These are phyloP conservation scores for Torrubiellomyces zombiae DNA, from an alignment of 2,329 filamentous ascomycete genomes.

Conservation along the genomic window DNA sequence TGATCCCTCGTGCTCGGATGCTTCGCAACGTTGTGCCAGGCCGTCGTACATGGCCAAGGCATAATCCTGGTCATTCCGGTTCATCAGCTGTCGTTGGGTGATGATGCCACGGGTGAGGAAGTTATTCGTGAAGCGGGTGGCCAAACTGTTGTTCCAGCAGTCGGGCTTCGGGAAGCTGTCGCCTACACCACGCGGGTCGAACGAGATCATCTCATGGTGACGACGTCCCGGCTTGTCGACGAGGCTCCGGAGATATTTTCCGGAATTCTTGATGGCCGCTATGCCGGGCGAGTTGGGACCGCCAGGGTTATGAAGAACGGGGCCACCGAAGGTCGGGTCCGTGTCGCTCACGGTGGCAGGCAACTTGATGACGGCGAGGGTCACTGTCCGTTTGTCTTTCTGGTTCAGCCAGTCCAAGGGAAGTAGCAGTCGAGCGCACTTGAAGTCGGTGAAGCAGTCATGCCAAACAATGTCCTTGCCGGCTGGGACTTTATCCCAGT, in stretches of 20 bases:
- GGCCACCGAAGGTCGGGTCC: conserved; percentile 21
- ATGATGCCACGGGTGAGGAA: conserved; percentile 1
- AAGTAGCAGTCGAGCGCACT: conserved; percentile 23
- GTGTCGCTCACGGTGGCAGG: conserved; percentile 19
- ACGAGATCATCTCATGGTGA: conserved; percentile 24
- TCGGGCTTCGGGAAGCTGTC: conserved; percentile 18
- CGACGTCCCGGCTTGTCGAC: conserved; percentile 10
- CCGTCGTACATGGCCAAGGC: conserved; percentile 10
- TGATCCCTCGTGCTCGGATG: conserved; percentile 7
- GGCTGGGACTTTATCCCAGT: conserved; percentile 18
- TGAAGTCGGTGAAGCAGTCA: conserved; percentile 18
- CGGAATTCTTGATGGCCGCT: conserved; percentile 3
- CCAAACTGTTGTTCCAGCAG: conserved; percentile 16
- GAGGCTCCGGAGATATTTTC: conserved; percentile 1
- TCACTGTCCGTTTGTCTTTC: conserved; percentile 11
- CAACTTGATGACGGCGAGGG: conserved; percentile 22
- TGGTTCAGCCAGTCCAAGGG: conserved; percentile 22
- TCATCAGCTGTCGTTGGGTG: conserved; percentile 3
- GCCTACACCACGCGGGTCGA: conserved; percentile 24
- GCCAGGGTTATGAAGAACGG: conserved; percentile 25
- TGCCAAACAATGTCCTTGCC: conserved; percentile 18
- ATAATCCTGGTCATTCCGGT: conserved; percentile 7
- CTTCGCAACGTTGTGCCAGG: conserved; percentile 12
- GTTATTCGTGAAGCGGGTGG: conserved; percentile 11
- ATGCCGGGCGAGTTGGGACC: conserved; percentile 25